Evolutionary conservation across 306 rosid genomes (phyloP).

Genomic region (Glycine tomentella): DNA sequence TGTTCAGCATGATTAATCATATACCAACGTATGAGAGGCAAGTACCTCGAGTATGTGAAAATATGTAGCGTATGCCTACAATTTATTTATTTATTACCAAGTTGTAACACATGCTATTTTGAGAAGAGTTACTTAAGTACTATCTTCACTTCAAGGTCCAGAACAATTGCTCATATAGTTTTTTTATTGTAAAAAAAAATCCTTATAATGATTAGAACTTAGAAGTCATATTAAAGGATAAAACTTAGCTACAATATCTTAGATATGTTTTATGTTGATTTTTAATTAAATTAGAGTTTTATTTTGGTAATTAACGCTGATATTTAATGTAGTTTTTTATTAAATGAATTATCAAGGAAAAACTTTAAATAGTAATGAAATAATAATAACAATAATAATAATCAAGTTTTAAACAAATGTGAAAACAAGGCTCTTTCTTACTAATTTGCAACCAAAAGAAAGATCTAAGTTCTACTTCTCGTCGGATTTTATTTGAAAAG

Average conservation of each 20-base stretch:
- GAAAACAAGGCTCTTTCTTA: too few species aligned
- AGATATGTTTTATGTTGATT: too few species aligned
- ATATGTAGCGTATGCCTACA: not conserved
- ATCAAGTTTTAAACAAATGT: too few species aligned
- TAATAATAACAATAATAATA: too few species aligned
- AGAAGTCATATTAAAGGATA: not conserved
- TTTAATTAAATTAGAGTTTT: too few species aligned
- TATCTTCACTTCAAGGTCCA: not conserved
- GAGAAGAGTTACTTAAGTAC: not conserved
- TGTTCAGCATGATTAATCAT: constrained; percentile 10
- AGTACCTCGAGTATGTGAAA: constrained; percentile 31
- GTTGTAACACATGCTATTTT: not conserved
- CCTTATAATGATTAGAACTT: not conserved
- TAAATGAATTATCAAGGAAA: too few species aligned
- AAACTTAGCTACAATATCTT: not conserved
- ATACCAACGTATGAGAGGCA: not conserved
- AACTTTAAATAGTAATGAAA: too few species aligned
- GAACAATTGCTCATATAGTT: not conserved
- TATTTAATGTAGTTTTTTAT: too few species aligned
- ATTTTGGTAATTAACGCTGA: too few species aligned
- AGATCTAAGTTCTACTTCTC: too few species aligned
- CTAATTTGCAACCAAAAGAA: too few species aligned
- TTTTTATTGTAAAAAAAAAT: not conserved
- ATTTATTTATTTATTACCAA: not conserved
- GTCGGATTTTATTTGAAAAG: too few species aligned